A percentile compares a stretch with the other conserved stretches of the same genome.
Evolutionary conservation across 2,329 filamentous ascomycete genomes (phyloP).

Genomic region (Leptographium lundbergii): DNA sequence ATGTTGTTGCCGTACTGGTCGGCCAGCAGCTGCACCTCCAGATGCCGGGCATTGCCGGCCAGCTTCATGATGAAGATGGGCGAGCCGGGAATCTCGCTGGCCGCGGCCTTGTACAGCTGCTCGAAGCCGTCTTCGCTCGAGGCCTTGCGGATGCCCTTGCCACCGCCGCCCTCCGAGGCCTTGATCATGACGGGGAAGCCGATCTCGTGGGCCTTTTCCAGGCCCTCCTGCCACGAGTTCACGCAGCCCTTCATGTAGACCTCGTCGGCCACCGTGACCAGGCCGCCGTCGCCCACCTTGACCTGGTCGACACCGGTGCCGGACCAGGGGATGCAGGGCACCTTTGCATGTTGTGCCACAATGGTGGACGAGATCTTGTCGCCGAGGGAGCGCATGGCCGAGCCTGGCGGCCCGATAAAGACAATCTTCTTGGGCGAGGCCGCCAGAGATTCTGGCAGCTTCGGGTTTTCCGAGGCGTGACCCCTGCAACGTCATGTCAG

Average conservation of each 20-base stretch:
- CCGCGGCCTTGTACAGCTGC: constrained; percentile 84
- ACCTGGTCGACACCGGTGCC: constrained; percentile 83
- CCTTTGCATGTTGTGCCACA: constrained; percentile 89
- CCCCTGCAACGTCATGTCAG: constrained; percentile 43
- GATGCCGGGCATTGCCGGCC: constrained; percentile 86
- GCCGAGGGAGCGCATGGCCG: constrained; percentile 95
- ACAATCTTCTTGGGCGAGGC: constrained; percentile 97
- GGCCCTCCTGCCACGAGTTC: constrained; percentile 76
- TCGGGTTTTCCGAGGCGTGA: constrained; percentile 97
- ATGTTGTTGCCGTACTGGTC: constrained; percentile 99
- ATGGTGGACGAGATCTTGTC: constrained; percentile 99
- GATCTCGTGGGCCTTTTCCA: constrained; percentile 75
- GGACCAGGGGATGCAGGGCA: constrained; percentile 99
- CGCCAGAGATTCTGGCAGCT: constrained; percentile 87
- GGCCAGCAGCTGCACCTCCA: constrained; percentile 93
- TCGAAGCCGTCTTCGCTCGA: constrained; percentile 73
- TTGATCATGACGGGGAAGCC: constrained; percentile 99
- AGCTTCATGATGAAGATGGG: constrained; percentile 99
- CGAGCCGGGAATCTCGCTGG: constrained; percentile 93
- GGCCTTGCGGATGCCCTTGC: constrained; percentile 98
- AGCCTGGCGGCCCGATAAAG: constrained; percentile 95
- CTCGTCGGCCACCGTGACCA: constrained; percentile 82
- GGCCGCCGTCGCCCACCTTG: constrained; percentile 62
- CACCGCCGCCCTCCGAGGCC: constrained; percentile 97
- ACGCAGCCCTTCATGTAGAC: constrained; percentile 88